Percentiles rank a stretch among this genome's conserved stretches.
These are phyloP conservation scores for Psilocybe azurescens DNA, from an alignment of 768 basidiomycete species.

Conservation along the genomic window DNA sequence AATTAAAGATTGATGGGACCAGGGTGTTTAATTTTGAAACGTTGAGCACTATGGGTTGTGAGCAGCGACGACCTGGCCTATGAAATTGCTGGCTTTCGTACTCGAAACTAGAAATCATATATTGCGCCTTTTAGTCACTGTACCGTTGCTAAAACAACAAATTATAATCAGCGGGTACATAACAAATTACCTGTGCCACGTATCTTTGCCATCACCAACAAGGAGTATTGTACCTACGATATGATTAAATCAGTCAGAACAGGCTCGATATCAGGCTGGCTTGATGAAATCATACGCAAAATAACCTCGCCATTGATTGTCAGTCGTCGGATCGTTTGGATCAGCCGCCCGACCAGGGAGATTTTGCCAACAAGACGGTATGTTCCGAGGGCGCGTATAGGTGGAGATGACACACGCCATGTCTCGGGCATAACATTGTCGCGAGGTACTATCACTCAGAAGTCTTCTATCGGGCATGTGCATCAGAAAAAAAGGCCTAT, in stretches of 20 bases:
- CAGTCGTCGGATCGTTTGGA: too few relatives aligned
- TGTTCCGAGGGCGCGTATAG: not conserved
- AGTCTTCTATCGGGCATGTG: not conserved
- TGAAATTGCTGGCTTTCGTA: too few relatives aligned
- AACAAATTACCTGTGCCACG: too few relatives aligned
- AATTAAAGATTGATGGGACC: not conserved
- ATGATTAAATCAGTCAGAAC: too few relatives aligned
- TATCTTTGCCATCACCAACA: too few relatives aligned
- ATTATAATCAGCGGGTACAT: too few relatives aligned
- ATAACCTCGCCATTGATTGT: too few relatives aligned
- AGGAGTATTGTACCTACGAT: too few relatives aligned
- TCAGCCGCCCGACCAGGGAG: not conserved
- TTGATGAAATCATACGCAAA: not conserved
- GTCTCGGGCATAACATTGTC: not conserved
- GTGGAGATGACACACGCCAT: slow-evolving; percentile 10
- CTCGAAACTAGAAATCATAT: too few relatives aligned
- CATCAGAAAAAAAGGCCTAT: not conserved
- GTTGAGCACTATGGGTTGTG: not conserved
- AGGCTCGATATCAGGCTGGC: not conserved
- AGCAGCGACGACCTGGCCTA: too few relatives aligned
- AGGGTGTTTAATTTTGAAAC: not conserved
- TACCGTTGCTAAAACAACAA: too few relatives aligned
- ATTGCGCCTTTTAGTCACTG: too few relatives aligned
- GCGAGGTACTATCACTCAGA: not conserved
- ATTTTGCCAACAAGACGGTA: not conserved